Conservation (phyloP, 2,329 filamentous ascomycete genomes). For the Hirsutella thompsonii region DNA sequence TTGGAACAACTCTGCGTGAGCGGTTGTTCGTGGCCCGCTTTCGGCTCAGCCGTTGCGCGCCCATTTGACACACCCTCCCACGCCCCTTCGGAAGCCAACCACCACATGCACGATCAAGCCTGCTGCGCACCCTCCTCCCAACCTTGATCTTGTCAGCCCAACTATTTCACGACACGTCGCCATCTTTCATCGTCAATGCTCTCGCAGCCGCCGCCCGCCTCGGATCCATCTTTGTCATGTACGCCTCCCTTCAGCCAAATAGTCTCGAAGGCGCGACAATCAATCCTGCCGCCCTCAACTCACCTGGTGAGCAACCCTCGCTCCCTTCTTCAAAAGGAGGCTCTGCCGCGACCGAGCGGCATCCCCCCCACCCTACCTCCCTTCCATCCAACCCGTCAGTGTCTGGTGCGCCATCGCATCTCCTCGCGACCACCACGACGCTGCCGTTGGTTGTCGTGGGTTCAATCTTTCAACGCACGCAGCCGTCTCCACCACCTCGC, state of each 20-base stretch:
- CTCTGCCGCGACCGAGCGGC: not conserved
- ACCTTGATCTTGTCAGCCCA: constrained; percentile 30
- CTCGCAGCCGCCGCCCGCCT: constrained; percentile 9
- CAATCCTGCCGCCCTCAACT: constrained; percentile 78
- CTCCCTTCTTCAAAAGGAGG: constrained; percentile 2
- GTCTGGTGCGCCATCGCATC: constrained; percentile 1
- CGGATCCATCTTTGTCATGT: constrained; percentile 14
- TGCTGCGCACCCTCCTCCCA: constrained; percentile 28
- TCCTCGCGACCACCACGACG: not conserved
- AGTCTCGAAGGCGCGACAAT: constrained; percentile 79
- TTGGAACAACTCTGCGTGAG: not conserved
- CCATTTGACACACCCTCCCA: constrained; percentile 7
- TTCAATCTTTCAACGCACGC: not conserved
- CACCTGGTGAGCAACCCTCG: constrained; percentile 47
- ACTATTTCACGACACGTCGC: constrained; percentile 51
- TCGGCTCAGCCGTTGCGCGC: constrained; percentile 3
- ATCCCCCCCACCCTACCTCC: constrained; percentile 7
- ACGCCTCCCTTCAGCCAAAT: constrained; percentile 41
- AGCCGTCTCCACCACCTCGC: not conserved
- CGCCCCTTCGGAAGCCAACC: constrained; percentile 27
- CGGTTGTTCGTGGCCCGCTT: constrained; percentile 1
- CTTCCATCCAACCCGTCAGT: not conserved
- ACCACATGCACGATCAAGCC: constrained; percentile 34
- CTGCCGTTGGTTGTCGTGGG: not conserved
- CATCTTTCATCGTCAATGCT: constrained; percentile 25